Evolutionary conservation across 2,329 filamentous ascomycete species (phyloP), one percentile per base, ranked within the genome.

Genomic region (Stenocarpella maydis): DNA sequence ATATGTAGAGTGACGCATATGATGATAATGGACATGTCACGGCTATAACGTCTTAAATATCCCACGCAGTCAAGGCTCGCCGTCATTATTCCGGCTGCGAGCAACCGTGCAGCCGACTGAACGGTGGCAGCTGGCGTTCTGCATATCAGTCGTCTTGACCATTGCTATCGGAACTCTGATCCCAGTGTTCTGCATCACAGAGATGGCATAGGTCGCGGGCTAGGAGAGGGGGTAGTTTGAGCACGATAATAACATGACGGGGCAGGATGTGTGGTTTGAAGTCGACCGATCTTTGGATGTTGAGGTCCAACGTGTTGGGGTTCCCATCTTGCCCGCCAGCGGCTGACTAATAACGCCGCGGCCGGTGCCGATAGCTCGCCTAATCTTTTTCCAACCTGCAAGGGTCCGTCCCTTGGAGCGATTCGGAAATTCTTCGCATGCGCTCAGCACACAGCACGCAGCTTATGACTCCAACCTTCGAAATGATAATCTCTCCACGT

Each of bases 341-440:
- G 1, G 53, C 63, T 69, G 67, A 69, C 21, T n/a, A n/a, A n/a
- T 69, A 69, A 69, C 34, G 34, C 28, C 28, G 52, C 9, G 19
- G 12, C 12, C 21, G 41, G 43, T 31, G 14, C 24, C 24, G 19
- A 34, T 14, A 39, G 21, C 58, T 65, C 65, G 45, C 69, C 58
- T 34, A 70, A 70, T 68, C 47, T 68, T 70, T 58, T 67, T 43
- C 68, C 53, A 49, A 49, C 26, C 21, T 19, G 26, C 28, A 52
- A n/a, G 39, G 53, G 28, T 21, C 28, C 28, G 49, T 34, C 31
- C n/a, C n/a, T n/a, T 67, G 31, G n/a, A n/a, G 17, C 15, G 24
- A 3, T 26, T 34, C n/a, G 21, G 41, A 49, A 41, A 54, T 52
- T 39, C 43, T 45, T 63, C 43, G 15, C 45, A 5, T 34, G 31